Conservation (phyloP, 139 green algal genomes). For the Micractinium conductrix region DNA sequence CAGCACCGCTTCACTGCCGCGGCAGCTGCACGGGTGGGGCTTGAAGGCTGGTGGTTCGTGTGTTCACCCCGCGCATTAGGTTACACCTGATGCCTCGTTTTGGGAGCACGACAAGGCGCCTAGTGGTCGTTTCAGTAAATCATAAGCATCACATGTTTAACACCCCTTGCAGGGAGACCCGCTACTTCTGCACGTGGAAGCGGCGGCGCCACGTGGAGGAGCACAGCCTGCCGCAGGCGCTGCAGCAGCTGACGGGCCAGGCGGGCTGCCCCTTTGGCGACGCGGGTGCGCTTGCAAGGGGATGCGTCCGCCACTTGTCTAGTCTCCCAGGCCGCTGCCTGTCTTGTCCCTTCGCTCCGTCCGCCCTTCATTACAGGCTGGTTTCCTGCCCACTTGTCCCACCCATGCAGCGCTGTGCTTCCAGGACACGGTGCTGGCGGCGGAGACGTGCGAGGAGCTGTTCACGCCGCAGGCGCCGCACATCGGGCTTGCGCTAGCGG, state of each 20-base stretch:
- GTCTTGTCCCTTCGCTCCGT: not conserved
- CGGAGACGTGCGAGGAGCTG: slow-evolving; percentile 97
- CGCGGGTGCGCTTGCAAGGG: slow-evolving; percentile 39
- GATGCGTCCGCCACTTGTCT: not conserved
- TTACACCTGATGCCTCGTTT: no score
- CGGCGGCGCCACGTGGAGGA: slow-evolving; percentile 69
- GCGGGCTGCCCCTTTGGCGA: slow-evolving; percentile 86
- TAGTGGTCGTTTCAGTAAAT: no score
- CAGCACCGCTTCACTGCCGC: no score
- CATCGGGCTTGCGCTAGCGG: slow-evolving; percentile 77
- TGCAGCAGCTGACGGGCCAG: slow-evolving; percentile 72
- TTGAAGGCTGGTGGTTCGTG: no score
- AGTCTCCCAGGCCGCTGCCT: not conserved
- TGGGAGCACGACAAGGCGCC: no score
- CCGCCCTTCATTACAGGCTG: no score
- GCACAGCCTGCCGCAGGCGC: slow-evolving; percentile 66
- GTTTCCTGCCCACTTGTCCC: no score
- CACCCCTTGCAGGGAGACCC: slow-evolving; percentile 67
- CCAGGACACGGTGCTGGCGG: slow-evolving; percentile 73
- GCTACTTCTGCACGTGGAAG: slow-evolving; percentile 93
- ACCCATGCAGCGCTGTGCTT: slow-evolving; percentile 60
- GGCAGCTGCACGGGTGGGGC: no score
- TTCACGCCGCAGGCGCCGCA: slow-evolving; percentile 89
- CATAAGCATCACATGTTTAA: no score
- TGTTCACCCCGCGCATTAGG: no score